Evolutionary conservation across 768 basidiomycete genomes (phyloP).

Genomic region (Tulasnella sp.): DNA sequence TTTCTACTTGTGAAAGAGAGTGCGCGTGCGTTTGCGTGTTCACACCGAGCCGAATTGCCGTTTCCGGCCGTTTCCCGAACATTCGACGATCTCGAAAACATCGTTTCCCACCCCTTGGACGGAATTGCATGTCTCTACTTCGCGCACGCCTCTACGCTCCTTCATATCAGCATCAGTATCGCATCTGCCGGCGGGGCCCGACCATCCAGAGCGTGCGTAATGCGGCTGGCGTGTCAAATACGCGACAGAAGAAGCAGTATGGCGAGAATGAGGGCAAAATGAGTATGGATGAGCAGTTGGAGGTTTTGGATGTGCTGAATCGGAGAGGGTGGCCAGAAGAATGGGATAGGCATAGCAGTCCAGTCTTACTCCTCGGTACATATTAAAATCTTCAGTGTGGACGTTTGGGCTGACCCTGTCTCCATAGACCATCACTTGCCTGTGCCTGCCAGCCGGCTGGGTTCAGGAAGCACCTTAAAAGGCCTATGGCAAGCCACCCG

Average conservation of each 20-base stretch:
- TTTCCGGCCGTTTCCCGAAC: no score
- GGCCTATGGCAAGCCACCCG: background rate
- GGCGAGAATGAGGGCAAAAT: no score
- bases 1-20: no score
- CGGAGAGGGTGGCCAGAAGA: background rate
- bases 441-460: background rate
- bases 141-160: no score
- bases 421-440: background rate
- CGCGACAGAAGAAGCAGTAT: no score
- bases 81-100: background rate
- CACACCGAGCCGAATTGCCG: background rate
- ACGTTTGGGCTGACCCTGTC: no score
- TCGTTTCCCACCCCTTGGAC: background rate
- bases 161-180: no score
- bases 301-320: background rate
- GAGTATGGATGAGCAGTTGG: background rate
- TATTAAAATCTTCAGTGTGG: background rate
- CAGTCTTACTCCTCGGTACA: conserved; percentile 3
- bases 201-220: no score
- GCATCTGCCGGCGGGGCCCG: no score
- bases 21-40: no score
- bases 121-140: background rate
- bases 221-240: no score
- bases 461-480: background rate
- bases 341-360: background rate